Conservation (phyloP, 345 rosid genomes). For the Lumnitzera racemosa region DNA sequence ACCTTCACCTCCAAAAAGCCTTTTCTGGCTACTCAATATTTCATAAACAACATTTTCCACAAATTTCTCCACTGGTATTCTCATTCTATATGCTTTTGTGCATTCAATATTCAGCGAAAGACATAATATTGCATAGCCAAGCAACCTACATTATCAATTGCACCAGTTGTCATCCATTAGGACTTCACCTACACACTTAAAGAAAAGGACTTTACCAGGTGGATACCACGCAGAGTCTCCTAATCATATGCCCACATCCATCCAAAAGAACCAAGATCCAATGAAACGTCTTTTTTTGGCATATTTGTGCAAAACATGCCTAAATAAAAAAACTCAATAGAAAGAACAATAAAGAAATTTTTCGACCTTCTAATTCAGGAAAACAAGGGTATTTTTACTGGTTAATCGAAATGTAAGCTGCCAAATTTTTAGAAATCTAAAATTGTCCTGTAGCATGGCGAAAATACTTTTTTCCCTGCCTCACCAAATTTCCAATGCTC, state of each 20-base stretch:
- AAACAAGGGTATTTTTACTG: conserved; percentile 46
- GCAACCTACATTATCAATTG: no score
- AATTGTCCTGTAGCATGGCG: conserved; percentile 98
- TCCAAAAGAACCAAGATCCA: conserved; percentile 98
- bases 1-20: no score
- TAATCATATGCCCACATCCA: conserved; percentile 84
- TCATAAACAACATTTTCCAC: no score
- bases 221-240: conserved; percentile 94
- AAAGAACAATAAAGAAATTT: background rate
- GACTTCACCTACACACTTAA: no score
- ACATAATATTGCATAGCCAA: no score
- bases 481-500: conserved; percentile 96
- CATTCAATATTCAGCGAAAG: no score
- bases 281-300: conserved; percentile 97
- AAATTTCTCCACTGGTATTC: no score
- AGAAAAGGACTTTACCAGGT: conserved; percentile 52
- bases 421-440: conserved; percentile 87
- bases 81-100: no score
- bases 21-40: no score
- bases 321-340: conserved; percentile 14
- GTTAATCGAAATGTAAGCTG: conserved; percentile 86
- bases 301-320: conserved; percentile 91
- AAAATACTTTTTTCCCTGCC: conserved; percentile 86
- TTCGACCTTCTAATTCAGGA: conserved; percentile 2
- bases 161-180: no score